Percentiles rank a stretch among this genome's conserved stretches.
Conservation (phyloP, 139 green algal species). For the Auxenochlorella pyrenoidosa region DNA sequence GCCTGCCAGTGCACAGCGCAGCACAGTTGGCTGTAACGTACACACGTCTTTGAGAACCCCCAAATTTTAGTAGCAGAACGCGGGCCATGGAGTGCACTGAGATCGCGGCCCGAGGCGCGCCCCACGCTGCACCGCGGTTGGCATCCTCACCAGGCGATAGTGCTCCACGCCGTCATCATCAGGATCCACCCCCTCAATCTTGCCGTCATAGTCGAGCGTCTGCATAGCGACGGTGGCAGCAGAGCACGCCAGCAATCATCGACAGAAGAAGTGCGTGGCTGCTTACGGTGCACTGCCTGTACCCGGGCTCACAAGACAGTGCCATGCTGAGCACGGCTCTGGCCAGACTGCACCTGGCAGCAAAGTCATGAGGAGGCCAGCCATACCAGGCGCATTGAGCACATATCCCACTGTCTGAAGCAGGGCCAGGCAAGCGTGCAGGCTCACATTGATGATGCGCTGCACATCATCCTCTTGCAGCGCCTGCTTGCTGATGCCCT, state of each 20-base stretch:
- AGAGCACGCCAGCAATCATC: background rate
- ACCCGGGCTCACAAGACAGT: background rate
- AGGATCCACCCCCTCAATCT: slow-evolving; percentile 61
- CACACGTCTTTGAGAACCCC: too few relatives aligned
- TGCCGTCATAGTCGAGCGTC: slow-evolving; percentile 84
- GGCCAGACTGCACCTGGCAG: background rate
- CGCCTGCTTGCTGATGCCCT: slow-evolving; percentile 42
- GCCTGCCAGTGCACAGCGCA: background rate
- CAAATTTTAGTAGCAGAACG: too few relatives aligned
- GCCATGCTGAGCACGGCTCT: background rate
- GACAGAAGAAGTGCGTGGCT: background rate
- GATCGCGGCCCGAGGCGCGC: too few relatives aligned
- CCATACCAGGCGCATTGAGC: background rate
- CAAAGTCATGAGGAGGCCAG: background rate
- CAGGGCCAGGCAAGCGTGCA: background rate
- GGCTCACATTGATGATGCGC: slow-evolving; percentile 23
- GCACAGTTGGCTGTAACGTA: too few relatives aligned
- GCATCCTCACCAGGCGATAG: slow-evolving; percentile 35
- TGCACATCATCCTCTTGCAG: slow-evolving; percentile 34
- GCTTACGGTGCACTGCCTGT: too few relatives aligned
- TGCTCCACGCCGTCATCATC: slow-evolving; percentile 50
- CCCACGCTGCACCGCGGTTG: background rate
- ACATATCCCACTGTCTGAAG: background rate
- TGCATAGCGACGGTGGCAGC: slow-evolving; percentile 42
- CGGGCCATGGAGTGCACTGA: background rate